These are phyloP conservation scores for Rhodomyrtus tomentosa DNA, from an alignment of 345 rosid genomes.

Conservation along the genomic window DNA sequence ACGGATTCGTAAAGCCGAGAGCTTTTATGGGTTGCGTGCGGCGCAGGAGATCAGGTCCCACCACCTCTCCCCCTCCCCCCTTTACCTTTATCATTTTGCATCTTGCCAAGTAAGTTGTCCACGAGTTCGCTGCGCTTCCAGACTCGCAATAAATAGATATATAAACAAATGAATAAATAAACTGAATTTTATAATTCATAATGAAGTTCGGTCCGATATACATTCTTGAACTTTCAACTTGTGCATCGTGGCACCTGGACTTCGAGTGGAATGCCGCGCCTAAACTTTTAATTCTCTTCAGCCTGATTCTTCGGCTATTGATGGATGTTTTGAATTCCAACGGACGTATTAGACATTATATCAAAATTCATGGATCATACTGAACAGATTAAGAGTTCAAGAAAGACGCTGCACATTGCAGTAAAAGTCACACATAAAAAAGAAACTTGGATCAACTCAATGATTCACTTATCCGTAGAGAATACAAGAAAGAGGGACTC, in stretches of 20 bases:
- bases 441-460: no score
- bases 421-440: no score
- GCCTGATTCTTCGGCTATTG: no score
- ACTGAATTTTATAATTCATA: background rate
- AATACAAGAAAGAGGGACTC: no score
- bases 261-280: accelerated
- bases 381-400: background rate
- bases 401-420: accelerated
- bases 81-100: background rate
- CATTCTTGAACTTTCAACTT: background rate
- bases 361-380: accelerated
- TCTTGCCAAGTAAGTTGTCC: background rate
- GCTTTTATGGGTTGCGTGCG: background rate
- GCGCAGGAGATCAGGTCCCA: background rate
- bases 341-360: no score
- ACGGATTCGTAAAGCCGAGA: background rate
- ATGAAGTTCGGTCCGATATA: accelerated
- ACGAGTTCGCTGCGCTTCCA: background rate
- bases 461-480: no score
- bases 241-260: accelerated
- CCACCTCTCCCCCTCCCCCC: background rate
- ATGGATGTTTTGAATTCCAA: no score
- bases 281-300: no score
- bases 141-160: no score
- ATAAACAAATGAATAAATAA: background rate